phyloP scores from a whole-genome alignment of 371 early-diverging fungal genomes.

The Nematocida sp. region DNA sequence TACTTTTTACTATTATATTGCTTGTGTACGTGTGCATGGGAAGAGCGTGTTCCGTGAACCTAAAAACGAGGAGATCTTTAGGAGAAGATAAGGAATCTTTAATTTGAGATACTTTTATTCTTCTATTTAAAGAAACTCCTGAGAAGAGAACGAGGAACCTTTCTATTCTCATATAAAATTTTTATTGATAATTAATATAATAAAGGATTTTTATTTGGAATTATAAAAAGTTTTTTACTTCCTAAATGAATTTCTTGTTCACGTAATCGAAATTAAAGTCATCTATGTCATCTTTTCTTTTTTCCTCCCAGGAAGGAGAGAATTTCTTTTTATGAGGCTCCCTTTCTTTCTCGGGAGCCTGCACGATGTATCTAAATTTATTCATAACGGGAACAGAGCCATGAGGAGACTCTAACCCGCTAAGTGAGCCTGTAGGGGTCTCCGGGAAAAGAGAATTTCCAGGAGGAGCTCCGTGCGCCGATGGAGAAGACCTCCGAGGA shows the following conservation, averaged over 20 bases:
- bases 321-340: not conserved
- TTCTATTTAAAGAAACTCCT: too few relatives aligned
- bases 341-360: not conserved
- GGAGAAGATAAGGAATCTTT: too few relatives aligned
- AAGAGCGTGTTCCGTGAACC: too few relatives aligned
- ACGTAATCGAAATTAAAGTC: conserved; percentile 53
- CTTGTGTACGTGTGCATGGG: too few relatives aligned
- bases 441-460: not conserved
- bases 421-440: not conserved
- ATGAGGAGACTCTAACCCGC: not conserved
- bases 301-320: conserved; percentile 1
- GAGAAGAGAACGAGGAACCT: too few relatives aligned
- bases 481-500: not conserved
- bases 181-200: too few relatives aligned
- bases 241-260: conserved; percentile 48
- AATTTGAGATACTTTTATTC: too few relatives aligned
- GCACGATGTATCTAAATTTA: not conserved
- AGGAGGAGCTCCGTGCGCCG: not conserved
- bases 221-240: not conserved
- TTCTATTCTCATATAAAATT: too few relatives aligned
- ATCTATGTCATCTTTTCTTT: conserved; percentile 13
- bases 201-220: too few relatives aligned
- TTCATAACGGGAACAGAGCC: too few relatives aligned
- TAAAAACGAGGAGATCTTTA: too few relatives aligned
- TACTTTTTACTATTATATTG: too few relatives aligned